Conservation (phyloP, 1,139 yeast species). For the Yamadazyma blattariae region DNA sequence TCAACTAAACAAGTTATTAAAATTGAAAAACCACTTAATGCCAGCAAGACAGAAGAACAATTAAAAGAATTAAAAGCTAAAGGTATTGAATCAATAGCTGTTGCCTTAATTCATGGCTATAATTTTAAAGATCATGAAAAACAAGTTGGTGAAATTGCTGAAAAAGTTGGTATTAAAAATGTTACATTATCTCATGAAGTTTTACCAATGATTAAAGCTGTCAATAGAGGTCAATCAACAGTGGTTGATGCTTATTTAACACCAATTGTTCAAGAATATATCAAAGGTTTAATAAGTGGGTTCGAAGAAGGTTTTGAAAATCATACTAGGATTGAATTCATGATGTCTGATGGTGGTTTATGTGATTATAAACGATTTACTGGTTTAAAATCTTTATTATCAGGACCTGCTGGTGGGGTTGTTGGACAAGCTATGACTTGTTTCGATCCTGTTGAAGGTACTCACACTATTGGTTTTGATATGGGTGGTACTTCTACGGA, state of each 20-base stretch:
- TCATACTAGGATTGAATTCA: constrained; percentile 38
- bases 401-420: constrained; percentile 66
- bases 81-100: constrained; percentile 66
- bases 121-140: constrained; percentile 66
- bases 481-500: constrained; percentile 65
- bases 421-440: constrained; percentile 56
- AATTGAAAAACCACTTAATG: constrained; percentile 48
- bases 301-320: constrained; percentile 42
- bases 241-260: constrained; percentile 78
- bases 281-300: constrained; percentile 59
- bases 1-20: constrained; percentile 63
- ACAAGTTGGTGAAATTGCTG: constrained; percentile 54
- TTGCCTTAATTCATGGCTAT: constrained; percentile 68
- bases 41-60: constrained; percentile 13
- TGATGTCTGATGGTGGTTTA: constrained; percentile 61
- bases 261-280: constrained; percentile 65
- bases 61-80: constrained; percentile 43
- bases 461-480: constrained; percentile 54
- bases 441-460: constrained; percentile 34
- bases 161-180: constrained; percentile 50
- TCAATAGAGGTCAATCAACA: constrained; percentile 70
- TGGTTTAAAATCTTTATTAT: constrained; percentile 49
- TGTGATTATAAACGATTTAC: constrained; percentile 46
- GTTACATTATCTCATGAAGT: constrained; percentile 64
- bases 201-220: constrained; percentile 75